Base-by-base conservation (phyloP, 768 basidiomycete genomes). In the Pleurotus citrinopileatus region DNA sequence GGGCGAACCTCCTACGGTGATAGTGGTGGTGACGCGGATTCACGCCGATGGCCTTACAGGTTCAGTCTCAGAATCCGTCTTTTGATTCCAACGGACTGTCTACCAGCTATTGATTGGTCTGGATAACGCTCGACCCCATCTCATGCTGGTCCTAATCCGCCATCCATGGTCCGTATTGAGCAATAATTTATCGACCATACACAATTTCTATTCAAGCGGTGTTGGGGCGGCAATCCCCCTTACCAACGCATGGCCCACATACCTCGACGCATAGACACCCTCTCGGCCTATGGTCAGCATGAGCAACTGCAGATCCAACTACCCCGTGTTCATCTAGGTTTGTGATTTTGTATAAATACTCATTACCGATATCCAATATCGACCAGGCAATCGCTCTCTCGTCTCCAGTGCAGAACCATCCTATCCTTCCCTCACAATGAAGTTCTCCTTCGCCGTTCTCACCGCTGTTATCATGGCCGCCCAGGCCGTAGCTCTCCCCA, bases 371-470 rank as follows among this genome's bases (percentile, higher is more conserved):
- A 22, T 13, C 29, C 28, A 23, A 10, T n/a, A 13, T 36, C 8
- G 19, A 51, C 48, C 43, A 51, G 48, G 48, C 48, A 37, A 37
- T n/a, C n/a, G n/a, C 48, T 23, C 12, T 23, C 32, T n/a, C 34
- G 23, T 13, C 48, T 25, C 9, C 48, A 36, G 29, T 13, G 48
- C 34, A 51, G 48, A 36, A 51, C 12, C 32, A 34, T n/a, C 32
- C n/a, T 51, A 17, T 27, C 34, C 34, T 37, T 26, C 48, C 17
- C 8, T 37, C 48, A 37, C 29, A 36, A 51, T 51, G 48, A 51
- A 37, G 48, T 51, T 51, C 48, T 51, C 48, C 48, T 36, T 37
- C 48, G 34, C 48, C 15, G n/a, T 51, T 20, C 29, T 51, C 34
- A 23, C 48, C 27, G 48, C 48, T 34, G 48, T 34, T 34, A n/a